Conservation (phyloP, 352 stramenopile species). For the Globisporangium solare region DNA sequence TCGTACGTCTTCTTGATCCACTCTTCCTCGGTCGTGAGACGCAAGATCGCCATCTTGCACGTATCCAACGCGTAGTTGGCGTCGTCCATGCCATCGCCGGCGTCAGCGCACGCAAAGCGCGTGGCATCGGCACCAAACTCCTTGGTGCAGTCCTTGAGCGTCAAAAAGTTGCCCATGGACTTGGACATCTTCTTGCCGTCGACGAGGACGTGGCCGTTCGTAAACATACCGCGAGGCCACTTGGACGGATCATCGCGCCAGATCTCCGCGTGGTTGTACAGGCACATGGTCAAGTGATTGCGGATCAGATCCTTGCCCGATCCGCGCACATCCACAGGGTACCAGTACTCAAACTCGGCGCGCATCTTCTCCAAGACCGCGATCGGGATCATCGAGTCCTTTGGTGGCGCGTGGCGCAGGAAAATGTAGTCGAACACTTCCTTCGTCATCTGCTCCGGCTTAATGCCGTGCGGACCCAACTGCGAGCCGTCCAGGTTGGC, state of each 20-base stretch:
- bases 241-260: conserved; percentile 97
- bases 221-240: conserved; percentile 98
- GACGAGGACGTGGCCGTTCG: conserved; percentile 96
- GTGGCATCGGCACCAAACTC: conserved; percentile 96
- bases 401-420: conserved; percentile 83
- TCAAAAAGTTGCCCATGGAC: conserved; percentile 99
- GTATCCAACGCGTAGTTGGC: conserved; percentile 98
- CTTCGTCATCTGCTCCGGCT: conserved; percentile 88
- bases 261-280: conserved; percentile 99
- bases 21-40: conserved; percentile 96
- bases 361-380: conserved; percentile 93
- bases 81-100: conserved; percentile 98
- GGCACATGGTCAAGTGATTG: conserved; percentile 99
- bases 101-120: conserved; percentile 97
- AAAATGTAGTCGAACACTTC: conserved; percentile 99
- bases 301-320: conserved; percentile 96
- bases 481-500: conserved; percentile 92
- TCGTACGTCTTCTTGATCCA: conserved; percentile 94
- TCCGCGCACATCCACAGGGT: conserved; percentile 98
- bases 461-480: conserved; percentile 83
- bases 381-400: conserved; percentile 82
- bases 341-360: conserved; percentile 99
- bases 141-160: conserved; percentile 95
- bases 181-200: conserved; percentile 99
- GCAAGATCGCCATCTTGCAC: conserved; percentile 96